Conservation (phyloP, 192 early-diverging fungal species). For the Linnemannia elongata region DNA sequence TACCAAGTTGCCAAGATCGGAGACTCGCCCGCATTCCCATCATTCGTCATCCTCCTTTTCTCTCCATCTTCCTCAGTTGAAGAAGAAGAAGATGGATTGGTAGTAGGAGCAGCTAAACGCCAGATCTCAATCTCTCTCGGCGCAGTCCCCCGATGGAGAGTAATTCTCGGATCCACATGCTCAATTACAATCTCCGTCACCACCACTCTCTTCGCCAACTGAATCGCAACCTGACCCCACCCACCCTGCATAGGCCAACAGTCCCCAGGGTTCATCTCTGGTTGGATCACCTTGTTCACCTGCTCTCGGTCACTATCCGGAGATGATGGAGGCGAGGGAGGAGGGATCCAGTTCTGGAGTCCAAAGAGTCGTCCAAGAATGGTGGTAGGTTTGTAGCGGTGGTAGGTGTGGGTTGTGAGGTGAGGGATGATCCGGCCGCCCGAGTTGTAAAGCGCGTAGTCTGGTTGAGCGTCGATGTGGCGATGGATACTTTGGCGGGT, state of each 20-base stretch:
- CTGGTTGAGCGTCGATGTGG: slow-evolving; percentile 53
- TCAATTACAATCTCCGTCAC: slow-evolving; percentile 75
- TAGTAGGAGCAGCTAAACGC: slow-evolving; percentile 46
- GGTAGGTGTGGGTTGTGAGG: slow-evolving; percentile 68
- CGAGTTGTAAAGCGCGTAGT: slow-evolving; percentile 75
- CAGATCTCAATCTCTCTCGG: slow-evolving; percentile 78
- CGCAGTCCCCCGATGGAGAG: slow-evolving; percentile 69
- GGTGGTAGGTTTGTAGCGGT: slow-evolving; percentile 23
- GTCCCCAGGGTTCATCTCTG: slow-evolving; percentile 70
- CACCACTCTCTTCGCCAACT: slow-evolving; percentile 65
- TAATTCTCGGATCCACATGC: slow-evolving; percentile 69
- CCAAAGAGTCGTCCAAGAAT: slow-evolving; percentile 38
- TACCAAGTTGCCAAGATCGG: slow-evolving; percentile 28
- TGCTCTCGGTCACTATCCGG: background rate
- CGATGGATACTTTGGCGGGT: background rate
- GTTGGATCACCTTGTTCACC: slow-evolving; percentile 53
- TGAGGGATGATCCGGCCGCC: slow-evolving; percentile 71
- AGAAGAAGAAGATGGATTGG: slow-evolving; percentile 42
- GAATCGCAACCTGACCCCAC: slow-evolving; percentile 71
- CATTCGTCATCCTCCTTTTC: slow-evolving; percentile 4
- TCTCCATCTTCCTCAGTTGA: slow-evolving; percentile 22
- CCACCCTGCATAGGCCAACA: slow-evolving; percentile 80
- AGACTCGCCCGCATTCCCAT: background rate
- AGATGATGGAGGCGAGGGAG: background rate
- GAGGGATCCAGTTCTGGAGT: background rate